Conservation (phyloP, 495 filamentous ascomycete species). For the Immersiella caudata region DNA sequence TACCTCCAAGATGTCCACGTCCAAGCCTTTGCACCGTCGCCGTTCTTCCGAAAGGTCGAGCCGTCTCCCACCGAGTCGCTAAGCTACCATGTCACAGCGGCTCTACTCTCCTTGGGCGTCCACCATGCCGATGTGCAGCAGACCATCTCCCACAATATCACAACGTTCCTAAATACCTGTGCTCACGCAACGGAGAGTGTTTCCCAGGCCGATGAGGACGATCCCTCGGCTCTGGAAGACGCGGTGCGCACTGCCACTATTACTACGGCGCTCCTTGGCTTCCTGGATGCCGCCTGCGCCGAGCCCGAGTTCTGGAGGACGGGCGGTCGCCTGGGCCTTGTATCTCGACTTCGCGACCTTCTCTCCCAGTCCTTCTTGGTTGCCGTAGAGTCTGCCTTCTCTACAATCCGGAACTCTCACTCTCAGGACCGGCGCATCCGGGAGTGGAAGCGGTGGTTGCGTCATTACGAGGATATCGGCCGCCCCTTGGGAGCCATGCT, state of each 20-base stretch:
- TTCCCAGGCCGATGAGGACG: constrained; percentile 53
- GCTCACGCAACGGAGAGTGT: constrained; percentile 49
- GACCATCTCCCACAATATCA: constrained; percentile 60
- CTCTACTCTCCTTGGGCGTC: constrained; percentile 75
- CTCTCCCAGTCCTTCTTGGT: constrained; percentile 82
- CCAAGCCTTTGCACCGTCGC: constrained; percentile 76
- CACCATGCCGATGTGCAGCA: constrained; percentile 67
- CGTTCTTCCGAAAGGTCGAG: constrained; percentile 77
- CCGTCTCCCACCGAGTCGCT: constrained; percentile 90
- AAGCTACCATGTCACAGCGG: constrained; percentile 73
- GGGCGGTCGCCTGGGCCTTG: constrained; percentile 67
- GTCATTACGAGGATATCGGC: constrained; percentile 77
- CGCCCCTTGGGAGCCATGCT: constrained; percentile 91
- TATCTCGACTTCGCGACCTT: constrained; percentile 68
- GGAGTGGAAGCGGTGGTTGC: constrained; percentile 81
- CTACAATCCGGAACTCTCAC: constrained; percentile 71
- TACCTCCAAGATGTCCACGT: constrained; percentile 82
- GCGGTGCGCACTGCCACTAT: constrained; percentile 70
- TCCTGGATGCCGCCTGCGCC: constrained; percentile 76
- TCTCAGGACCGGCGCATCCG: constrained; percentile 52
- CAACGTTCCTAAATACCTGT: constrained; percentile 69
- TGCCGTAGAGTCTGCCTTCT: constrained; percentile 82
- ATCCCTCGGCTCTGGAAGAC: constrained; percentile 60
- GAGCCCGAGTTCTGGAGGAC: constrained; percentile 78
- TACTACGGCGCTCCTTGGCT: constrained; percentile 81